These are phyloP conservation scores for Cordyceps cicadae DNA, from an alignment of 2,329 filamentous ascomycete species.

Conservation along the genomic window DNA sequence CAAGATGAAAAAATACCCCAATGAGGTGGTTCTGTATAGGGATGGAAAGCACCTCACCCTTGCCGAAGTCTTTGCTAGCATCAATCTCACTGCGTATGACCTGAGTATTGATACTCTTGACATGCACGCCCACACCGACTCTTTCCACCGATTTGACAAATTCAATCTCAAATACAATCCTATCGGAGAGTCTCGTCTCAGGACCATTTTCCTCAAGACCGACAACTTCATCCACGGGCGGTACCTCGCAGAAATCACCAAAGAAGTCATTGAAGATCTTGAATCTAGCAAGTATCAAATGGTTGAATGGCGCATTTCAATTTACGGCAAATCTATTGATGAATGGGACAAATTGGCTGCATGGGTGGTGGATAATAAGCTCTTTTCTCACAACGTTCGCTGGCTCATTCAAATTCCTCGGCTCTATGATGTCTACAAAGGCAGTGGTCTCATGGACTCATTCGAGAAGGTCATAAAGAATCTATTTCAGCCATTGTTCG, in stretches of 20 bases:
- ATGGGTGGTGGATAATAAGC: constrained; percentile 96
- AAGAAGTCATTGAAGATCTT: constrained; percentile 92
- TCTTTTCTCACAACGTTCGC: constrained; percentile 94
- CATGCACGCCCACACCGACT: constrained; percentile 98
- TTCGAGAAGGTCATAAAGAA: constrained; percentile 89
- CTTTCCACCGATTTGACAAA: constrained; percentile 98
- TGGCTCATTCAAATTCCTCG: constrained; percentile 96
- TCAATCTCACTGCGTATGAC: constrained; percentile 95
- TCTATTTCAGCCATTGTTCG: constrained; percentile 87
- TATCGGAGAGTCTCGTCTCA: constrained; percentile 84
- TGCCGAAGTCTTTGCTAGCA: constrained; percentile 90
- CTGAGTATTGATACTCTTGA: constrained; percentile 96
- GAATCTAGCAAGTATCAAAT: constrained; percentile 99
- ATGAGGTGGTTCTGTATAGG: constrained; percentile 86
- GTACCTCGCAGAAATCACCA: constrained; percentile 94
- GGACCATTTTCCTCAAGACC: constrained; percentile 98
- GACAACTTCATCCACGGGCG: constrained; percentile 96
- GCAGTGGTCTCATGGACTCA: constrained; percentile 73
- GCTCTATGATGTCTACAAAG: constrained; percentile 92
- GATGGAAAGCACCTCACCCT: constrained; percentile 89
- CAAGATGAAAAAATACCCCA: constrained; percentile 97
- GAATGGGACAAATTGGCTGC: constrained; percentile 97
- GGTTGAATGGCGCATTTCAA: constrained; percentile 97
- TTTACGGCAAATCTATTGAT: constrained; percentile 84
- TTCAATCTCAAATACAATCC: constrained; percentile 99